A percentile compares a stretch with the other conserved stretches of the same genome.
Evolutionary conservation across 371 early-diverging fungal genomes (phyloP).

Genomic region (Actinomortierella wolfii): DNA sequence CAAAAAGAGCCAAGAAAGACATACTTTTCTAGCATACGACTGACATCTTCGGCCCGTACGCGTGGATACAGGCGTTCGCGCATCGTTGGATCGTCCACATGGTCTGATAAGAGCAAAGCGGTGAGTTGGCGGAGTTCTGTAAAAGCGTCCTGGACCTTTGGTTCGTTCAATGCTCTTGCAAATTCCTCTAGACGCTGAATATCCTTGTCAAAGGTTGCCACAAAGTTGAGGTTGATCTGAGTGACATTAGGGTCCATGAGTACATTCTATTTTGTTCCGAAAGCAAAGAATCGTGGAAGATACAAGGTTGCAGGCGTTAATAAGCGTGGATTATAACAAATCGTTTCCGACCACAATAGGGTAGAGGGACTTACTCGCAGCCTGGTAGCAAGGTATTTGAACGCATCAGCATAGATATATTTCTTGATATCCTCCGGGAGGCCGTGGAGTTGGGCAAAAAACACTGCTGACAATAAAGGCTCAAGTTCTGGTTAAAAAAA

Average conservation of each 20-base stretch:
- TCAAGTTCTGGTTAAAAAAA: slow-evolving; percentile 60
- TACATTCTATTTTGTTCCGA: slow-evolving; percentile 49
- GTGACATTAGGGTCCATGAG: slow-evolving; percentile 68
- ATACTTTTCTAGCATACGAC: slow-evolving; percentile 84
- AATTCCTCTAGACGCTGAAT: slow-evolving; percentile 78
- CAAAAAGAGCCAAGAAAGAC: slow-evolving; percentile 8
- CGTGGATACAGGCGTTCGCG: slow-evolving; percentile 67
- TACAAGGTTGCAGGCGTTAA: no score
- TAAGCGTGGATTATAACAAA: no score
- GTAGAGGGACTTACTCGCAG: slow-evolving; percentile 56
- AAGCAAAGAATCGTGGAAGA: background rate
- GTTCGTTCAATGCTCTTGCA: slow-evolving; percentile 66
- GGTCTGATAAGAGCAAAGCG: slow-evolving; percentile 65
- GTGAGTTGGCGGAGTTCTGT: slow-evolving; percentile 76
- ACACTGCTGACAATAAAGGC: slow-evolving; percentile 70
- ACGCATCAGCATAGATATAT: slow-evolving; percentile 74
- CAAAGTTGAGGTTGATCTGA: slow-evolving; percentile 63
- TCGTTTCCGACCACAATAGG: background rate
- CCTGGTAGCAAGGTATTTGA: slow-evolving; percentile 72
- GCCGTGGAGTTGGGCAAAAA: slow-evolving; percentile 71
- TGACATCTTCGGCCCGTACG: slow-evolving; percentile 65
- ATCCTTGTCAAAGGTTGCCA: slow-evolving; percentile 75
- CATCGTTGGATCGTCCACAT: slow-evolving; percentile 70
- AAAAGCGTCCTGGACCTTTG: slow-evolving; percentile 71
- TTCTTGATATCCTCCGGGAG: slow-evolving; percentile 72